Percentiles rank a stretch among this genome's conserved stretches.
These are phyloP conservation scores for Carex scoparia DNA, from an alignment of 176 grass and related monocot species.

Conservation along the genomic window DNA sequence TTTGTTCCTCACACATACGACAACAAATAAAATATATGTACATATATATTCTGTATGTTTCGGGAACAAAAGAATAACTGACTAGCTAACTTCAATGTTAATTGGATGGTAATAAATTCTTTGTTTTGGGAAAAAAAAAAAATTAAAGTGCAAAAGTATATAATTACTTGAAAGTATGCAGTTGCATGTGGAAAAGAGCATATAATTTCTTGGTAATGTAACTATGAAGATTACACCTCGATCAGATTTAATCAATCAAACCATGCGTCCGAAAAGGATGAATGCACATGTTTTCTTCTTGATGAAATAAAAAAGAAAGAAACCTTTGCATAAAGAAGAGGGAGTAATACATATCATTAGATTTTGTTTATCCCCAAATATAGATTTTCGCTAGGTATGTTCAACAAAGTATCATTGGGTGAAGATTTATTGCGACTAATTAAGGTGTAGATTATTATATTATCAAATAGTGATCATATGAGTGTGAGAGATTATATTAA, in stretches of 20 bases:
- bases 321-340: neutral
- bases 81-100: neutral
- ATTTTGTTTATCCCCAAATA: conserved; percentile 16
- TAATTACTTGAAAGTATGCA: neutral
- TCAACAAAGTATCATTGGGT: neutral
- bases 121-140: neutral
- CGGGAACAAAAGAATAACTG: neutral
- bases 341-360: neutral
- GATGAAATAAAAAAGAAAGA: neutral
- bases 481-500: too few species aligned
- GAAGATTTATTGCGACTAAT: neutral
- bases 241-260: neutral
- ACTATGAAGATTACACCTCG: conserved; percentile 16
- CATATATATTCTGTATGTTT: neutral
- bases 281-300: neutral
- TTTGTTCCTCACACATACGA: too few species aligned
- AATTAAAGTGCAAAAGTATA: neutral
- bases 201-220: conserved; percentile 5
- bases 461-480: neutral
- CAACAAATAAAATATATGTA: neutral
- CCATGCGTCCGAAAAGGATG: neutral
- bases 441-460: neutral
- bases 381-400: neutral
- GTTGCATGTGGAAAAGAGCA: neutral
- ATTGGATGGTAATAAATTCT: neutral